Evolutionary conservation across 2,329 filamentous ascomycete genomes (phyloP).

Genomic region (Pseudogymnoascus sp.): DNA sequence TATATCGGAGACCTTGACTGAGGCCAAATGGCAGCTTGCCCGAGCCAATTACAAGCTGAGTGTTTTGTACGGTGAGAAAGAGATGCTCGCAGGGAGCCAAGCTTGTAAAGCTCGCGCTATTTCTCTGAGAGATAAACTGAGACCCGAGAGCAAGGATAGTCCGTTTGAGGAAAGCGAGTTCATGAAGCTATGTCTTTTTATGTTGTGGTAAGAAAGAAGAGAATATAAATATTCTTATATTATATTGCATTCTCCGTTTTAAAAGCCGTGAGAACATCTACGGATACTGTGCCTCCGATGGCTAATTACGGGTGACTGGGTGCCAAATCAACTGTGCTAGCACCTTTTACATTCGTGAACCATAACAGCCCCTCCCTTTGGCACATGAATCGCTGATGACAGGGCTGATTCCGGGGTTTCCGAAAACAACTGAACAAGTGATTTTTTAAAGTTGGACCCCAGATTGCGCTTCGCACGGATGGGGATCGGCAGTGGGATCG

Average conservation of each 20-base stretch:
- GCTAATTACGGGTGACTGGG: neutral
- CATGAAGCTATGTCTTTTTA: slow-evolving; percentile 10
- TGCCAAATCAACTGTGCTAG: neutral
- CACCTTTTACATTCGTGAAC: neutral
- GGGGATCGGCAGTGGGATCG: neutral
- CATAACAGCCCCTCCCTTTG: neutral
- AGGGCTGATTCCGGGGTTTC: neutral
- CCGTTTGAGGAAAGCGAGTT: slow-evolving; percentile 9
- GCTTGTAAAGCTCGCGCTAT: neutral
- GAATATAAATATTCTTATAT: neutral
- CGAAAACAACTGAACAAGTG: neutral
- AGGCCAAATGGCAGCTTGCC: slow-evolving; percentile 6
- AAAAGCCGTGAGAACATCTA: neutral
- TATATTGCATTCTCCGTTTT: neutral
- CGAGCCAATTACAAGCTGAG: slow-evolving; percentile 9
- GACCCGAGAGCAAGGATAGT: neutral
- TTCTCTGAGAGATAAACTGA: slow-evolving; percentile 5
- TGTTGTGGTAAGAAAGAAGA: slow-evolving; percentile 3
- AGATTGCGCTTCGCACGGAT: neutral
- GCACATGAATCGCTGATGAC: neutral
- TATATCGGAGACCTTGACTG: neutral
- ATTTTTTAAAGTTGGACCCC: neutral
- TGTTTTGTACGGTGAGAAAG: slow-evolving; percentile 7
- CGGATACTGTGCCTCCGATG: neutral
- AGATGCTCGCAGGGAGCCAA: neutral